Base-by-base conservation (phyloP, 202 grass and related monocot species). In the Eragrostis tef region DNA sequence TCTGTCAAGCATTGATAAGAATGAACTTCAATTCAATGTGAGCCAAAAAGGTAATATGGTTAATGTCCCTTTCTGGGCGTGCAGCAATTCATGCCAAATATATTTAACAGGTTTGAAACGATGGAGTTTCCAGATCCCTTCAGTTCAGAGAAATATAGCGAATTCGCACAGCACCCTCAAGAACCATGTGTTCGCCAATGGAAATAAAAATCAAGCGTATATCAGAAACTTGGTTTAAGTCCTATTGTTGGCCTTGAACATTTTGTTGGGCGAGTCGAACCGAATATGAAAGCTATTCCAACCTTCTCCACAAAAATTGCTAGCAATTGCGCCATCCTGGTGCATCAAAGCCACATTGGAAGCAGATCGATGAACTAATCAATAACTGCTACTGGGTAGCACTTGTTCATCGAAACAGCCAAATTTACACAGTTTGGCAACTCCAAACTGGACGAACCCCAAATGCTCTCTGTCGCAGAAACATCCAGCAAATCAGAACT, bases 221-320 rank as follows among this genome's bases (percentile, higher is more conserved):
- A 75, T 11, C 36, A 50, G n/a, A 61, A 51, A 78, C 12, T 6
- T 7, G 19, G 20, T 36, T 36, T 6, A 53, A 45, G 44, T 2
- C 6, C 6, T 71, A 71, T 11, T 10, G 62, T 64, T 64, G n/a
- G 8, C 6, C 64, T 41, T 3, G 11, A 70, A 72, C 56, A 21
- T 9, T 41, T 77, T 70, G 31, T 61, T 44, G 17, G 45, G 73
- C 15, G 34, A 52, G 46, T 29, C 17, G 54, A 64, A 85, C 54
- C 34, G 20, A 86, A 25, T 45, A 58, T 31, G 26, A 15, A 39
- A 65, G 4, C 11, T 19, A 48, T 68, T 75, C 6, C 16, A 74
- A 21, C 61, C 20, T 53, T 53, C 6, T 21, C 42, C 79, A 66
- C 11, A 2, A 44, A 46, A 46, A 60, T 47, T 20, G 11, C 36